Conservation (phyloP, 805 yeast species). For the Starmerella geochares region DNA sequence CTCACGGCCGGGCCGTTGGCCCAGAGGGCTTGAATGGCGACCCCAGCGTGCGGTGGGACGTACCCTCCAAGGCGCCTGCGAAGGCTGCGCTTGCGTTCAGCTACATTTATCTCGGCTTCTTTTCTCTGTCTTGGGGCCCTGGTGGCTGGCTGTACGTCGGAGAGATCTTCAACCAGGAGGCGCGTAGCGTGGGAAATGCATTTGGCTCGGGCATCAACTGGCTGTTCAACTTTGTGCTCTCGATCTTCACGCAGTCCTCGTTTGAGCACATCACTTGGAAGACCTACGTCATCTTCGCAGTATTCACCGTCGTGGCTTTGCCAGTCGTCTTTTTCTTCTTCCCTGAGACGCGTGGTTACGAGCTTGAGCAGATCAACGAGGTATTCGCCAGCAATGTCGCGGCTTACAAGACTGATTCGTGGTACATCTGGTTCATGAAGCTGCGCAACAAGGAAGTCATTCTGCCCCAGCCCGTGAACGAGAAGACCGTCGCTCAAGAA, state of each 20-base stretch:
- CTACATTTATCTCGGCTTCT: conserved; percentile 57
- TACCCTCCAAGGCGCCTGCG: conserved; percentile 38
- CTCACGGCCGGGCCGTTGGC: conserved; percentile 19
- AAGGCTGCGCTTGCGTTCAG: conserved; percentile 45
- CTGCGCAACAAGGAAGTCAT: conserved; percentile 14
- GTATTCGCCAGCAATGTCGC: conserved; percentile 36
- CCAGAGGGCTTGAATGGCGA: conserved; percentile 22
- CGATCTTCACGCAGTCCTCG: conserved; percentile 59
- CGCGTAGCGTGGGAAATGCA: conserved; percentile 66
- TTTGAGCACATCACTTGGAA: conserved; percentile 63
- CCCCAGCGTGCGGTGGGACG: conserved; percentile 44
- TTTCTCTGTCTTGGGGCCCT: conserved; percentile 82
- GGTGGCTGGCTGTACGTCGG: conserved; percentile 59
- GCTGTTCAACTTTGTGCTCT: conserved; percentile 66
- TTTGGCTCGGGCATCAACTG: conserved; percentile 68
- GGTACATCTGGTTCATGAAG: conserved; percentile 16
- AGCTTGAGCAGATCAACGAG: conserved; percentile 59
- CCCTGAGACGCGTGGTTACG: conserved; percentile 57
- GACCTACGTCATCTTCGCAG: conserved; percentile 66
- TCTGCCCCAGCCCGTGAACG: conserved; percentile 13
- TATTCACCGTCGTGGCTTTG: conserved; percentile 47
- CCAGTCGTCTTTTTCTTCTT: conserved; percentile 48
- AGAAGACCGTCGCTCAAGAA: background rate
- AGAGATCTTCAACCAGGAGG: conserved; percentile 59
- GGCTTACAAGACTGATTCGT: conserved; percentile 24